Evolutionary conservation across 1,284 basidiomycete genomes (phyloP), one percentile per base, ranked within the genome.

Genomic region (Boletus holoroseus): DNA sequence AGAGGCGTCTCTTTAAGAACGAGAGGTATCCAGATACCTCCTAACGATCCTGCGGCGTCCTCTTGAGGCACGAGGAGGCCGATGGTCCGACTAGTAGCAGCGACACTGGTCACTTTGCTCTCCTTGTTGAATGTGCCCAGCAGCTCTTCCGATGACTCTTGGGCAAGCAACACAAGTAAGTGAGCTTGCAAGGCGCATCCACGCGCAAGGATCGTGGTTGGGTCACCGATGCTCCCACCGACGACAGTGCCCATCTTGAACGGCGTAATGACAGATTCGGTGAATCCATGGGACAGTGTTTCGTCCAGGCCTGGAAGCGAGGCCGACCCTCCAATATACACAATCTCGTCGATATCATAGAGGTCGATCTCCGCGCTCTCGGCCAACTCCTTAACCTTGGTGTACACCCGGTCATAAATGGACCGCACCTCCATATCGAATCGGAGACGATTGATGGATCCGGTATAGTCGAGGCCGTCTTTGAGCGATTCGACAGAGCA

Each of bases 401-500:
- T 68, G 28, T 79, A 77, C 47, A 96, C 83, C 57, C 79, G 73
- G 51, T 76, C 74, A 73, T 95, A 98, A 31, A 94, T 76, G 11
- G 80, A 61, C 8, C 81, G 75, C 3, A 86, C 82, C 58, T 97
- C 81, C 73, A 96, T 82, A 69, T 97, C 94, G 72, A 97, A 96
- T 31, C 95, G 83, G 71, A 95, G 81, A 41, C 93, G 82, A 72
- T 97, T 98, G 74, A 99, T 85, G n/a, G 85, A 82, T 8, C 87
- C 87, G 11, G 89, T 94, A 64, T 90, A 94, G 72, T 99, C 96
- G 49, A 91, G 68, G 9, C 96, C 95, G 57, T 96, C 94, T 68
- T 96, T 95, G 57, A 99, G 78, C 1, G 88, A 91, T 74, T 99
- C 94, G 59, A 99, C 90, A 37, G 79, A 82, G 73, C 93, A 94